Evolutionary conservation across 2,329 filamentous ascomycete species (phyloP).

Genomic region (Aspergillus sp.): DNA sequence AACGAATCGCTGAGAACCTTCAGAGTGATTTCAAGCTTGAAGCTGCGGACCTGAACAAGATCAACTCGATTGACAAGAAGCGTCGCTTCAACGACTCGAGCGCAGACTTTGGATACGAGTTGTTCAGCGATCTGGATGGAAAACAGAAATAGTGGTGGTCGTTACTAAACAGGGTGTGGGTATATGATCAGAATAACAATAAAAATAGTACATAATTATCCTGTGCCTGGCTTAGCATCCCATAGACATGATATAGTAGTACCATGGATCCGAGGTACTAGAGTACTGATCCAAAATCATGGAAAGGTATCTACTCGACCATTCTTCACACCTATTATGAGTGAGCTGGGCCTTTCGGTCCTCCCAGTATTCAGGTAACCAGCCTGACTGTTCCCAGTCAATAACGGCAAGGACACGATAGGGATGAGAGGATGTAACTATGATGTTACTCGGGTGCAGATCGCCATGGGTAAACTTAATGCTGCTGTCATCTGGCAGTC

Average conservation of each 20-base stretch:
- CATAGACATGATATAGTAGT: constrained; percentile 21
- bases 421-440: constrained; percentile 16
- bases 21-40: constrained; percentile 51
- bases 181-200: too few species aligned
- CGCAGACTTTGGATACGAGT: constrained; percentile 7
- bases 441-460: constrained; percentile 30
- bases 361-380: constrained; percentile 30
- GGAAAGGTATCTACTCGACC: constrained; percentile 24
- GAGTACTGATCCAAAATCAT: constrained; percentile 24
- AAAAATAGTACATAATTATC: neutral
- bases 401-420: constrained; percentile 21
- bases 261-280: constrained; percentile 24
- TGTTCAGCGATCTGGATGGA: constrained; percentile 12
- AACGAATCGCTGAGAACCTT: constrained; percentile 28
- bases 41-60: constrained; percentile 48
- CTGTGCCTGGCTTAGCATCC: constrained; percentile 8
- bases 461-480: constrained; percentile 33
- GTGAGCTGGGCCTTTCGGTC: constrained; percentile 23
- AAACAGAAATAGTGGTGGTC: neutral
- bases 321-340: constrained; percentile 12
- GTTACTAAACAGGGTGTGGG: too few species aligned
- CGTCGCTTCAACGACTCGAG: constrained; percentile 13
- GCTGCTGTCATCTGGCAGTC: constrained; percentile 23
- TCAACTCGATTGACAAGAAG: constrained; percentile 34
- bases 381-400: constrained; percentile 29